Evolutionary conservation across 1,139 yeast genomes (phyloP).

Genomic region (Magnusiomyces sp.): DNA sequence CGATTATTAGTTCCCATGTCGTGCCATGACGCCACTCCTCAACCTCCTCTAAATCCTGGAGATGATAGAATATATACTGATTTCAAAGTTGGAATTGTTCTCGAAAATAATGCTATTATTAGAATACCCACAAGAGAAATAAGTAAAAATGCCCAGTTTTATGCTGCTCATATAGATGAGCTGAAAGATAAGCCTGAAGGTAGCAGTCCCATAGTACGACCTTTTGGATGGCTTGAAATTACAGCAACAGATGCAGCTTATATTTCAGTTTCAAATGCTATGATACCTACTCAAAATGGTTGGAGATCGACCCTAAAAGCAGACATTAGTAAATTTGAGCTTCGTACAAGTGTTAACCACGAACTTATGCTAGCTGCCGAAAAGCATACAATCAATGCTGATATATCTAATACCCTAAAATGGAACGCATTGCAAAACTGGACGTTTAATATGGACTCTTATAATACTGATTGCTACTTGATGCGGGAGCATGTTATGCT

Average conservation of each 20-base stretch:
- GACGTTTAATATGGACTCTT: conserved; percentile 49
- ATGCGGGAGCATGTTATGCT: conserved; percentile 78
- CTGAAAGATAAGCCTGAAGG: neutral
- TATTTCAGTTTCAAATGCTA: conserved; percentile 41
- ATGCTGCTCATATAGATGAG: conserved; percentile 11
- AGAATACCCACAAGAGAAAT: conserved; percentile 78
- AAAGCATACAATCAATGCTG: conserved; percentile 47
- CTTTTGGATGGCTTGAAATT: conserved; percentile 90
- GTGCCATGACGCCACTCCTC: conserved; percentile 50
- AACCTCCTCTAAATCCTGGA: conserved; percentile 40
- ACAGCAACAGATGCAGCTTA: conserved; percentile 50
- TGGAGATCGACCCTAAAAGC: conserved; percentile 47
- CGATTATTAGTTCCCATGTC: conserved; percentile 58
- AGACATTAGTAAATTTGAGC: conserved; percentile 49
- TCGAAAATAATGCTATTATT: conserved; percentile 56
- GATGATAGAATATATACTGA: conserved; percentile 46
- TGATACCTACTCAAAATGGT: conserved; percentile 50
- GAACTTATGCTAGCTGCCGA: conserved; percentile 64
- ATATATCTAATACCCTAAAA: conserved; percentile 58
- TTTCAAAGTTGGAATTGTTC: conserved; percentile 45
- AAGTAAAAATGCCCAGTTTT: conserved; percentile 55
- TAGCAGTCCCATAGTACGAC: conserved; percentile 33
- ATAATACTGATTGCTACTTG: conserved; percentile 51
- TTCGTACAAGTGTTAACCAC: conserved; percentile 82
- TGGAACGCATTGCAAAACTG: conserved; percentile 79